Percentiles rank a stretch among this genome's conserved stretches.
Conservation (phyloP, 129 eudicot genomes). For the Silybum marianum region DNA sequence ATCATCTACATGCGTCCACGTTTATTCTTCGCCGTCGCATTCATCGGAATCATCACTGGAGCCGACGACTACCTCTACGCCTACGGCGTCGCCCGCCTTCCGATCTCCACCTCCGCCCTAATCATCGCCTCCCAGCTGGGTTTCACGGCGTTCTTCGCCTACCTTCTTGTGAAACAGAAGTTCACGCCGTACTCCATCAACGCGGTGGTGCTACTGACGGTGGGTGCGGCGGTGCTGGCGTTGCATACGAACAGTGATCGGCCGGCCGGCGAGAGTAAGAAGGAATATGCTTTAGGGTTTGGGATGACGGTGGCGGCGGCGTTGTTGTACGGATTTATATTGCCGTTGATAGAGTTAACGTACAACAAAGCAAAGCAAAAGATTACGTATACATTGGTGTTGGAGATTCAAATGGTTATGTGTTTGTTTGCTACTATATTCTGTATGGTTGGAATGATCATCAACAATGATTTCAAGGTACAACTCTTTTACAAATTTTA, state of each 20-base stretch:
- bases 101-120: conserved; percentile 43
- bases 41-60: conserved; percentile 44
- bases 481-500: neutral
- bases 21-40: conserved; percentile 25
- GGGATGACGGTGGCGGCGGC: conserved; percentile 48
- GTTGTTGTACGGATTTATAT: conserved; percentile 41
- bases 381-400: conserved; percentile 48
- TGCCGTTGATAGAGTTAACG: conserved; percentile 47
- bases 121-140: conserved; percentile 50
- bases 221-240: conserved; percentile 57
- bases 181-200: conserved; percentile 54
- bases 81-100: conserved; percentile 44
- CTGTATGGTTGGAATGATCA: conserved; percentile 53
- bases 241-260: conserved; percentile 48
- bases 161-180: conserved; percentile 48
- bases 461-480: conserved; percentile 60
- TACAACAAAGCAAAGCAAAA: conserved; percentile 45
- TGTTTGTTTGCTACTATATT: conserved; percentile 50
- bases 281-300: conserved; percentile 50
- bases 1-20: conserved; percentile 31
- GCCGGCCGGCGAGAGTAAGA: conserved; percentile 51
- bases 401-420: conserved; percentile 63
- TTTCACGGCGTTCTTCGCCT: conserved; percentile 57
- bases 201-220: conserved; percentile 53
- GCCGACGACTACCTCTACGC: conserved; percentile 47